Percentiles rank a stretch among this genome's conserved stretches.
These are phyloP conservation scores for Rhizophlyctis rosea DNA, from an alignment of 192 early-diverging fungal species.

Conservation along the genomic window DNA sequence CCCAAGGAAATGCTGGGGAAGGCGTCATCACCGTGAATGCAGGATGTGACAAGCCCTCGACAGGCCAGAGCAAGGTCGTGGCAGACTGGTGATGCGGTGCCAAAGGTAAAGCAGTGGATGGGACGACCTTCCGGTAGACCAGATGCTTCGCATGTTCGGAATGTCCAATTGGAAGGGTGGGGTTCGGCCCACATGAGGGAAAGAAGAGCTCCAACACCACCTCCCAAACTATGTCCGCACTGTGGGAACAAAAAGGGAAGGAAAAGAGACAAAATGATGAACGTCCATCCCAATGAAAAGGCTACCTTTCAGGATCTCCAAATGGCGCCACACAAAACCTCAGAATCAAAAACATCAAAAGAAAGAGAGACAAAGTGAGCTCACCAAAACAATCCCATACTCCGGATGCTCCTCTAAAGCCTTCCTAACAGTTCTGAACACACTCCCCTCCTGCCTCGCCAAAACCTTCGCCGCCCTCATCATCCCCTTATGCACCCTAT, in stretches of 20 bases:
- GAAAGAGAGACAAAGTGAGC: too few relatives aligned
- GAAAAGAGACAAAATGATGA: slow-evolving; percentile 9
- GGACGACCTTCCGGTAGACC: slow-evolving; percentile 66
- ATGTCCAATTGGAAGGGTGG: neutral
- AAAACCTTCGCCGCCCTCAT: slow-evolving; percentile 73
- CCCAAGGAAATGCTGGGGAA: slow-evolving; percentile 77
- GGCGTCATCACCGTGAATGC: slow-evolving; percentile 79
- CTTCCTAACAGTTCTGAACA: slow-evolving; percentile 66
- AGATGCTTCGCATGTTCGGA: slow-evolving; percentile 22
- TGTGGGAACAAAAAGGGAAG: slow-evolving; percentile 25
- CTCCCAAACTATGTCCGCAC: slow-evolving; percentile 84
- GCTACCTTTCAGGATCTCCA: too few relatives aligned
- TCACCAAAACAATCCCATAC: slow-evolving; percentile 59
- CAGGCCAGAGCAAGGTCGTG: slow-evolving; percentile 60
- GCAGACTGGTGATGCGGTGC: slow-evolving; percentile 73
- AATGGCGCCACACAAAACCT: too few relatives aligned
- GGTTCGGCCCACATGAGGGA: slow-evolving; percentile 36
- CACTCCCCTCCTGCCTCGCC: slow-evolving; percentile 61
- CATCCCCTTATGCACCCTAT: slow-evolving; percentile 77
- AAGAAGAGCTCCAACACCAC: slow-evolving; percentile 79
- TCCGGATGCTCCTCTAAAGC: slow-evolving; percentile 71
- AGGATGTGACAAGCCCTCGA: slow-evolving; percentile 72
- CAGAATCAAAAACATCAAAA: too few relatives aligned
- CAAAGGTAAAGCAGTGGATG: slow-evolving; percentile 84
- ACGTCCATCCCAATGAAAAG: too few relatives aligned